Conservation (phyloP, 1,284 basidiomycete genomes). For the Anthracocystis panici-leucophaei region DNA sequence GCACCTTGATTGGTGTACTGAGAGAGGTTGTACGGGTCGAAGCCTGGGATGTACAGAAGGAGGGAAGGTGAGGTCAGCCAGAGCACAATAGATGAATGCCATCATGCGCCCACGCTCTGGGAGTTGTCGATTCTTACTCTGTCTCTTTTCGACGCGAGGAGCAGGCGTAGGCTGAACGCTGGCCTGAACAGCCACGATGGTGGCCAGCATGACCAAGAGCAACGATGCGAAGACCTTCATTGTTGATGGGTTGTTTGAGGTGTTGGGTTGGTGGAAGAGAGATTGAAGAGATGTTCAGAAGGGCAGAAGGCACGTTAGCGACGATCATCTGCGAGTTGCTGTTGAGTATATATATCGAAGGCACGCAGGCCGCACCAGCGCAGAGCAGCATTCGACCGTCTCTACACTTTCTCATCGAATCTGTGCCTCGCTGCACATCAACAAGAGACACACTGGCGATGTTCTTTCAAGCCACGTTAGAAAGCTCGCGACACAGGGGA, state of each 20-base stretch:
- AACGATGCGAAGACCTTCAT: conserved; percentile 40
- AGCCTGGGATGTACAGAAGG: conserved; percentile 8
- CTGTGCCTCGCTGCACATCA: background rate
- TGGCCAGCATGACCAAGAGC: conserved; percentile 26
- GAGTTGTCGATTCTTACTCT: conserved; percentile 15
- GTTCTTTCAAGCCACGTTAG: conserved; percentile 1
- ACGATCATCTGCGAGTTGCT: background rate
- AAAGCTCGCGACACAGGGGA: background rate
- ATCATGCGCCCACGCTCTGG: background rate
- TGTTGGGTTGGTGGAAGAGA: background rate
- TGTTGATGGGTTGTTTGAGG: background rate
- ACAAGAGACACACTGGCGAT: background rate
- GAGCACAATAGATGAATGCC: background rate
- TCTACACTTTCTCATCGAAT: background rate
- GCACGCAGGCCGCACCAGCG: background rate
- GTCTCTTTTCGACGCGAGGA: conserved; percentile 39
- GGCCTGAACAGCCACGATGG: conserved; percentile 31
- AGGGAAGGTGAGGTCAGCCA: background rate
- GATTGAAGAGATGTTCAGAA: background rate
- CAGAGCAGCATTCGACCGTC: too few species aligned
- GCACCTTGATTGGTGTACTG: conserved; percentile 37
- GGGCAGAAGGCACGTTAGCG: background rate
- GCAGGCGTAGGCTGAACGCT: conserved; percentile 35
- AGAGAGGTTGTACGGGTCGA: conserved; percentile 39
- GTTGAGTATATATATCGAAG: background rate